Base-by-base conservation (phyloP, 2,329 filamentous ascomycete genomes). In the Aspergillus sclerotialis region DNA sequence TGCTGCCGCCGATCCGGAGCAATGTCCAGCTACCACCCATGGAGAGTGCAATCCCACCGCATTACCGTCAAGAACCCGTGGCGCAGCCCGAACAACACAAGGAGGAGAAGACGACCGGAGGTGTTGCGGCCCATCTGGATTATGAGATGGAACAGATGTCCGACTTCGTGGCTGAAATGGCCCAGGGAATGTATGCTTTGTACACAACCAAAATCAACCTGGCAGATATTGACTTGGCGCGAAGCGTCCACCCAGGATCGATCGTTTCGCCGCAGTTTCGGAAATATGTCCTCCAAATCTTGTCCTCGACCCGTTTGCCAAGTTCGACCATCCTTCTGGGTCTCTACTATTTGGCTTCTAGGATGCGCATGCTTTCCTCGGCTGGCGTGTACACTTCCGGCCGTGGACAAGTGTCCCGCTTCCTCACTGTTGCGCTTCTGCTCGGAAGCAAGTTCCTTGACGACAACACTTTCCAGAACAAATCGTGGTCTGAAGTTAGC, bases 121-220 rank as follows among this genome's bases (percentile, higher is more conserved):
- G 89, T 52, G 89, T 95, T 25, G 92, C 89, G 52, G 87, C 87
- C 54, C 84, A 93, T 67, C 78, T 95, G 64, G 89, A 94, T 70
- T 95, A 95, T 62, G 88, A 94, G 65, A 90, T 94, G 78, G 87
- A 94, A 59, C 73, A 84, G 62, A 95, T 94, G 89, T 83, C 87
- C 44, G 87, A 94, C 60, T 95, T 94, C 64, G 88, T 94, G 58
- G 82, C 86, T 43, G 85, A 94, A 58, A 93, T 90, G 79, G 80
- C 88, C 41, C 73, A 82, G 62, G 74, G 76, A 70, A 76, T 84
- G 75, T 80, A 77, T 73, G 74, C 67, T 57, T 64, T 72, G 56
- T 68, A 70, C 58, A 60, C 61, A 55, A 69, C 70, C 66, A 66
- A 67, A 50, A 68, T 74, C 64, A 68, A 63, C 64, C 61, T 75